Percentiles rank a stretch among this genome's conserved stretches.
These are phyloP conservation scores for Gaultheria prostrata DNA, from an alignment of 148 eudicot genomes.

Conservation along the genomic window DNA sequence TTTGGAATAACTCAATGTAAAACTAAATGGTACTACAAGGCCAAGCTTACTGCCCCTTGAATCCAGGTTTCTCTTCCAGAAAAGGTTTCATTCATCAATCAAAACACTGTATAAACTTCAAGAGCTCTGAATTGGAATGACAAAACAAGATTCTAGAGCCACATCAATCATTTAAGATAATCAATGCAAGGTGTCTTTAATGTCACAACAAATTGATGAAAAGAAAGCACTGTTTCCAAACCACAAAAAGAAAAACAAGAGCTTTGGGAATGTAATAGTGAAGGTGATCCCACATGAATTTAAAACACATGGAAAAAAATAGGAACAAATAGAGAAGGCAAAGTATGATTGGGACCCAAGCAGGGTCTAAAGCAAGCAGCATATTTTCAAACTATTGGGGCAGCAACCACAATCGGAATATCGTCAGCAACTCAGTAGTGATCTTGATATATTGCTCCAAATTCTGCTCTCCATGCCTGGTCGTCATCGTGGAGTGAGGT, in stretches of 20 bases:
- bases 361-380: slow-evolving; percentile 17
- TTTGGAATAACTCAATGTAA: too few relatives aligned
- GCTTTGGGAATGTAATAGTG: not conserved
- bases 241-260: not conserved
- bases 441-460: slow-evolving; percentile 81
- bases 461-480: slow-evolving; percentile 89
- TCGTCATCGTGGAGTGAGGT: slow-evolving; percentile 44
- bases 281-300: not conserved
- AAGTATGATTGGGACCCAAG: slow-evolving; percentile 19
- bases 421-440: slow-evolving; percentile 31
- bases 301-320: not conserved
- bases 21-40: too few relatives aligned
- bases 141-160: not conserved
- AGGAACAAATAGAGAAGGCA: not conserved
- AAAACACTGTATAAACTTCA: not conserved
- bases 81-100: not conserved
- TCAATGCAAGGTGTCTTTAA: not conserved
- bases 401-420: not conserved
- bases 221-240: not conserved
- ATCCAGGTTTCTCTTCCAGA: too few relatives aligned
- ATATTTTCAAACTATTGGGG: not conserved
- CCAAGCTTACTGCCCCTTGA: too few relatives aligned
- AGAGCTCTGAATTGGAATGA: not conserved
- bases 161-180: not conserved
- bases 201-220: slow-evolving; percentile 5